Evolutionary conservation across 2,329 filamentous ascomycete species (phyloP).

Genomic region (Clonostachys rosea): DNA sequence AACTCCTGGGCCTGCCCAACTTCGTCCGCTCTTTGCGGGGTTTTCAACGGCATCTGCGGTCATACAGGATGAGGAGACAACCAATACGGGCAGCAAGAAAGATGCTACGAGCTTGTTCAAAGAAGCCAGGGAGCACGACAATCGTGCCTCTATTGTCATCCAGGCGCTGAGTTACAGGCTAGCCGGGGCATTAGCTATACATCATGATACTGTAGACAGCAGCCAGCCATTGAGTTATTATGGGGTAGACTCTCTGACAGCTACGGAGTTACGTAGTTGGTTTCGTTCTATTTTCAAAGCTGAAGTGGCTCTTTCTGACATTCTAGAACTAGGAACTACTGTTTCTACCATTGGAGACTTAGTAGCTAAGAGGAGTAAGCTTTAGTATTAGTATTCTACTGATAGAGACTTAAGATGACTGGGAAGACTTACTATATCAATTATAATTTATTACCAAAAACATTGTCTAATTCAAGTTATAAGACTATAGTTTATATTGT

Average conservation of each 20-base stretch:
- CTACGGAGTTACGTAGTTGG: constrained; percentile 46
- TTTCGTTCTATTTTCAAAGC: constrained; percentile 36
- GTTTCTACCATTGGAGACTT: not conserved
- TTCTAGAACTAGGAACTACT: constrained; percentile 32
- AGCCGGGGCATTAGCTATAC: constrained; percentile 29
- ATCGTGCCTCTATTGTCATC: not conserved
- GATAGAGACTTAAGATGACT: no score
- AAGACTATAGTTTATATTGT: no score
- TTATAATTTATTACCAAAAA: no score
- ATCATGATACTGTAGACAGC: constrained; percentile 34
- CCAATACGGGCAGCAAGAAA: not conserved
- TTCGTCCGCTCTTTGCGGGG: not conserved
- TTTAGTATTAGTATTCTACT: no score
- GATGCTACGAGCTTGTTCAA: not conserved
- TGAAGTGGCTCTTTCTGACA: constrained; percentile 40
- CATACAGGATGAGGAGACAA: not conserved
- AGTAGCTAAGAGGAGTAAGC: not conserved
- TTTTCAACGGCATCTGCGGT: not conserved
- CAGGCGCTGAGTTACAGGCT: not conserved
- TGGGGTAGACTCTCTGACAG: constrained; percentile 47
- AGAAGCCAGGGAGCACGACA: not conserved
- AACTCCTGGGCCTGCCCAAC: not conserved
- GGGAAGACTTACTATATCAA: no score
- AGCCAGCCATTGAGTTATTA: constrained; percentile 33
- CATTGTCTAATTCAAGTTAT: no score